A percentile compares a stretch with the other conserved stretches of the same genome.
These are phyloP conservation scores for Lycium ferocissimum DNA, from an alignment of 257 asterid species.

Conservation along the genomic window DNA sequence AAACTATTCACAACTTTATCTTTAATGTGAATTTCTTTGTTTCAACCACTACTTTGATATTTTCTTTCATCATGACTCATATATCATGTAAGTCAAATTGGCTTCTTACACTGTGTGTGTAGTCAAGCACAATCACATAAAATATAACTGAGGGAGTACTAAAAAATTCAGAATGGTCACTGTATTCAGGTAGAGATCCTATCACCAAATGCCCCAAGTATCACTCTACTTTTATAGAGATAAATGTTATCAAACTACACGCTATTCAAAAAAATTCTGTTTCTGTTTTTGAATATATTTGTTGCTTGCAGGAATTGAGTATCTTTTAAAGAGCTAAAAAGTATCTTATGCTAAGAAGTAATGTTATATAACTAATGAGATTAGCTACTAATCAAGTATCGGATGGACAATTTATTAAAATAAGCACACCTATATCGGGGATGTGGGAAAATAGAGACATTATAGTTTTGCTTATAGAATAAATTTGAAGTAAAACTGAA, in stretches of 20 bases:
- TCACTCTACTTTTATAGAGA: neutral
- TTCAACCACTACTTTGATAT: neutral
- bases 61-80: neutral
- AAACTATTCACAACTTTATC: neutral
- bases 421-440: neutral
- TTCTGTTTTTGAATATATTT: neutral
- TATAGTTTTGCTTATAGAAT: neutral
- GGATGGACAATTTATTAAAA: constrained; percentile 3
- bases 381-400: neutral
- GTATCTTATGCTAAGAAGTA: neutral
- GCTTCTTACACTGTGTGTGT: neutral
- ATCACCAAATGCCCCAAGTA: neutral
- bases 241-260: neutral
- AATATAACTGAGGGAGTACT: neutral
- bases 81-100: neutral
- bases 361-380: neutral
- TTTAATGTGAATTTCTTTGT: neutral
- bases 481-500: neutral
- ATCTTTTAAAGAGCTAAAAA: neutral
- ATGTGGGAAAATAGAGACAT: neutral
- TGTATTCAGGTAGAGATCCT: neutral
- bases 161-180: neutral
- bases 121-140: neutral
- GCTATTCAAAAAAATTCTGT: neutral
- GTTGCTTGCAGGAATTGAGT: neutral